These are phyloP conservation scores for Kluyveromyces marxianus DNA, from an alignment of 1,139 yeast species.

Conservation along the genomic window DNA sequence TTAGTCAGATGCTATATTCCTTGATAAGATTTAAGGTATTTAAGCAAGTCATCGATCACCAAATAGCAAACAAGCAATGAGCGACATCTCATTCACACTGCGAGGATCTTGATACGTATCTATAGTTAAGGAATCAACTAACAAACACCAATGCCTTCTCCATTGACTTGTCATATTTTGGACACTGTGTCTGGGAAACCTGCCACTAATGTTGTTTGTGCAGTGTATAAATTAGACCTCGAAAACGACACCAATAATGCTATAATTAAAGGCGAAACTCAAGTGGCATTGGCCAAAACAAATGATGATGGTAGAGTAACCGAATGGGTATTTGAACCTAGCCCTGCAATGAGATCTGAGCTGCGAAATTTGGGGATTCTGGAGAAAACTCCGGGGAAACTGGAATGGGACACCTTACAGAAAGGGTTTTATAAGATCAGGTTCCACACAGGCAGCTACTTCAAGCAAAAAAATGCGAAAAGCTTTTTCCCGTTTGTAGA, in stretches of 20 bases:
- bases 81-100: too few relatives aligned
- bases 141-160: too few relatives aligned
- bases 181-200: conserved; percentile 84
- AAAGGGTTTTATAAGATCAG: conserved; percentile 69
- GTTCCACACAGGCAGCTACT: conserved; percentile 67
- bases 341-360: conserved; percentile 19
- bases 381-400: conserved; percentile 16
- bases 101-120: neutral
- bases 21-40: too few relatives aligned
- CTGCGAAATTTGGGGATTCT: conserved; percentile 33
- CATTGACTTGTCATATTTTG: conserved; percentile 79
- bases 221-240: conserved; percentile 39
- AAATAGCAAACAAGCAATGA: too few relatives aligned
- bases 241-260: conserved; percentile 27
- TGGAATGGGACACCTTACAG: conserved; percentile 37
- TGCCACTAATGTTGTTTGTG: conserved; percentile 59
- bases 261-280: conserved; percentile 27
- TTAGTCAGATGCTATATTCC: too few relatives aligned
- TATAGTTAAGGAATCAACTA: neutral
- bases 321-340: conserved; percentile 52
- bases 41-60: too few relatives aligned
- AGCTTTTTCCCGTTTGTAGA: conserved; percentile 84
- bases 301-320: conserved; percentile 72
- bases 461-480: conserved; percentile 30
- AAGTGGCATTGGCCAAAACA: conserved; percentile 60